These are phyloP conservation scores for Ogataea nonfermentans DNA, from an alignment of 805 yeast genomes.

Conservation along the genomic window DNA sequence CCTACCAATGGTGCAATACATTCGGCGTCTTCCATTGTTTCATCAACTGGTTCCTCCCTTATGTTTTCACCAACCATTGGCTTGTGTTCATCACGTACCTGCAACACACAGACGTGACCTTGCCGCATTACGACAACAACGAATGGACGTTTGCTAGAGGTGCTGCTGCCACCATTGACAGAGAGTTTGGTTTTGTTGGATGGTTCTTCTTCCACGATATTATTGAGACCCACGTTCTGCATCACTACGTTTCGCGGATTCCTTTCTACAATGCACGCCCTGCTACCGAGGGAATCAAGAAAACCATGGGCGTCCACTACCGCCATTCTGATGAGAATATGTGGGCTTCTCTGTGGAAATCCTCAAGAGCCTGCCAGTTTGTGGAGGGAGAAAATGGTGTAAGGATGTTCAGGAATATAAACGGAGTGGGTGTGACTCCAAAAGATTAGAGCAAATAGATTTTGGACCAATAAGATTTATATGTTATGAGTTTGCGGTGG, in stretches of 20 bases:
- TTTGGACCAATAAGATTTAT: neutral
- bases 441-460: conserved; percentile 12
- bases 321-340: conserved; percentile 64
- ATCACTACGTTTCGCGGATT: conserved; percentile 78
- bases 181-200: conserved; percentile 81
- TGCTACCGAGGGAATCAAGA: conserved; percentile 73
- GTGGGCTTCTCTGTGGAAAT: conserved; percentile 65
- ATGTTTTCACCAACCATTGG: conserved; percentile 85
- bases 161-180: conserved; percentile 85
- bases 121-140: conserved; percentile 75
- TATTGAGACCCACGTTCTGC: conserved; percentile 87
- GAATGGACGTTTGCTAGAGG: conserved; percentile 89
- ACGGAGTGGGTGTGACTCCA: conserved; percentile 50
- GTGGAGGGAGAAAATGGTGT: conserved; percentile 73
- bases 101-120: conserved; percentile 76
- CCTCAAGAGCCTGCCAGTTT: conserved; percentile 65
- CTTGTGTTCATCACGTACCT: conserved; percentile 80
- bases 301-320: conserved; percentile 84
- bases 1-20: conserved; percentile 58
- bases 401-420: conserved; percentile 71
- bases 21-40: conserved; percentile 63
- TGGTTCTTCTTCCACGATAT: conserved; percentile 80
- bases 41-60: conserved; percentile 75
- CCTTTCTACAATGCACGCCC: conserved; percentile 87
- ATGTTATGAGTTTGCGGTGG: conserved; percentile 1